A percentile compares a stretch with the other conserved stretches of the same genome.
Conservation (phyloP, 768 basidiomycete species). For the Lactarius hengduanensis region DNA sequence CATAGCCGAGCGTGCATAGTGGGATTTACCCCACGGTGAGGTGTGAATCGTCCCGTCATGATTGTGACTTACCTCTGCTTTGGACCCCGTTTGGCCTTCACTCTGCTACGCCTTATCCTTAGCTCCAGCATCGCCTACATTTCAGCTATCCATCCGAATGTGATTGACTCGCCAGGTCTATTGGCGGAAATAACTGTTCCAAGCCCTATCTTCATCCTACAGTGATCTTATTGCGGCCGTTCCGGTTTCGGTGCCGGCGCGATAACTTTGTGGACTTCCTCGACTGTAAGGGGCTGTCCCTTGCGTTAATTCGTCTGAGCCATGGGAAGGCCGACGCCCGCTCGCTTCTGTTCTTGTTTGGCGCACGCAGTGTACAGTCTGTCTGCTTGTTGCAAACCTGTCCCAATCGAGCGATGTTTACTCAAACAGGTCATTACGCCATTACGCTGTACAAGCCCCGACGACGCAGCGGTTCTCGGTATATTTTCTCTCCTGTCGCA, state of each 20-base stretch:
- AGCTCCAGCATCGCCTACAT: not conserved
- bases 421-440: not conserved
- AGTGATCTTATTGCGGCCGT: constrained; percentile 1
- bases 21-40: not conserved
- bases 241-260: not conserved
- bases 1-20: not conserved
- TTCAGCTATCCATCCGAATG: not conserved
- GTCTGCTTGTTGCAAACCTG: not conserved
- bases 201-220: not conserved
- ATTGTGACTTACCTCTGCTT: not conserved
- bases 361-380: not conserved
- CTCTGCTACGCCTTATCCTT: not conserved
- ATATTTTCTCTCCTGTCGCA: not conserved
- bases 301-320: not conserved
- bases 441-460: too few relatives aligned
- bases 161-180: not conserved
- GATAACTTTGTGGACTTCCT: not conserved
- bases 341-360: not conserved
- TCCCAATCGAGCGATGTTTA: not conserved
- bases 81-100: not conserved
- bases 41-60: not conserved
- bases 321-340: not conserved
- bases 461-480: not conserved
- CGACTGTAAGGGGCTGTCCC: not conserved
- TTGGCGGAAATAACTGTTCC: not conserved